phyloP scores from a whole-genome alignment of 2,329 filamentous ascomycete species.

The Penicillium sp. region DNA sequence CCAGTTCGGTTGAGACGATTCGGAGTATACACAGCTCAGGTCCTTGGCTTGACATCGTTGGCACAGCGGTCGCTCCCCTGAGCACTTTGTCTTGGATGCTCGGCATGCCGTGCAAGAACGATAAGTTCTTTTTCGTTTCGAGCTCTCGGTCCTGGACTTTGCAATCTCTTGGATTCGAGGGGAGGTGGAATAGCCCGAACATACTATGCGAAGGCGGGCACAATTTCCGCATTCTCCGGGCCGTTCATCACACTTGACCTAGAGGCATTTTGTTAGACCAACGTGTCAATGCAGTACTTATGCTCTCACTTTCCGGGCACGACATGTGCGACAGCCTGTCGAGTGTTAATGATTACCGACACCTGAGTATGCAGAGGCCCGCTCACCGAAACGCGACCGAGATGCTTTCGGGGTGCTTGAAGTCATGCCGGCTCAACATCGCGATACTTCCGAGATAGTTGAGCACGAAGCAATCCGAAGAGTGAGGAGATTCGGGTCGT shows the following conservation, averaged over 20 bases:
- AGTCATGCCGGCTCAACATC: neutral
- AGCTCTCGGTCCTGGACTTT: neutral
- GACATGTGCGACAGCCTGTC: conserved; percentile 21
- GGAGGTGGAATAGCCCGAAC: conserved; percentile 16
- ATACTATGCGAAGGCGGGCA: conserved; percentile 18
- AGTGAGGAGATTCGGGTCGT: conserved; percentile 1
- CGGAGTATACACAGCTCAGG: conserved; percentile 14
- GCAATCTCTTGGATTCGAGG: neutral
- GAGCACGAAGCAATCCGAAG: neutral
- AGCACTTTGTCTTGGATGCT: conserved; percentile 22
- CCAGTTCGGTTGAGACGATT: conserved; percentile 21
- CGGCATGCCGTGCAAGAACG: conserved; percentile 20
- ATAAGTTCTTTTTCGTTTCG: conserved; percentile 18
- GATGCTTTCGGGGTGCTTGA: conserved; percentile 4
- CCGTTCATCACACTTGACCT: conserved; percentile 23
- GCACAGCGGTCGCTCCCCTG: conserved; percentile 19
- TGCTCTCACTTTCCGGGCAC: conserved; percentile 21
- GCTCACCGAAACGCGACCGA: conserved; percentile 21
- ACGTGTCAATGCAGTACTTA: neutral
- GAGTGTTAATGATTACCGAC: neutral
- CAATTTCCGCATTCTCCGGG: conserved; percentile 22
- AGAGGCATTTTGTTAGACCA: neutral
- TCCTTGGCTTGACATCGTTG: conserved; percentile 14
- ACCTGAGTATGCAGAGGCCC: neutral
- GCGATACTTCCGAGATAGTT: neutral